Evolutionary conservation across 345 rosid genomes (phyloP).

Genomic region (Triadica sebifera): DNA sequence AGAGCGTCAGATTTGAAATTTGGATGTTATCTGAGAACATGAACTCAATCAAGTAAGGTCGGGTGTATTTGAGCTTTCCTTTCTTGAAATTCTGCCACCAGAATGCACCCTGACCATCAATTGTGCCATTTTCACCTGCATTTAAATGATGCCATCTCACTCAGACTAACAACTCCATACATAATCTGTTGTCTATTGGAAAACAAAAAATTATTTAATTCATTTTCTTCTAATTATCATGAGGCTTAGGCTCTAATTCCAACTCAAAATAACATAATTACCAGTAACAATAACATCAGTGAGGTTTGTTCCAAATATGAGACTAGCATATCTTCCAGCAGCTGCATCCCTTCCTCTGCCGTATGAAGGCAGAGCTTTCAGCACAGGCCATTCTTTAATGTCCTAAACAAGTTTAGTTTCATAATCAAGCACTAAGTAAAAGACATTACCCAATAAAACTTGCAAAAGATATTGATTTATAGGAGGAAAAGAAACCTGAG

Average conservation of each 20-base stretch:
- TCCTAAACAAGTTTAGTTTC: slow-evolving; percentile 36
- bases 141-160: neutral
- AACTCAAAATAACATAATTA: slow-evolving; percentile 12
- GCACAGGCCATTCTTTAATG: slow-evolving; percentile 58
- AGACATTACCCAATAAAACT: no score
- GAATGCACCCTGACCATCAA: slow-evolving; percentile 83
- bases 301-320: slow-evolving; percentile 80
- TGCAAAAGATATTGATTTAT: neutral
- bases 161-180: no score
- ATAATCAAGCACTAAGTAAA: neutral
- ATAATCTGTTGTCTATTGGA: neutral
- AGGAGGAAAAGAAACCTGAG: slow-evolving; percentile 45
- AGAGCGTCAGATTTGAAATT: slow-evolving; percentile 76
- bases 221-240: no score
- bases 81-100: slow-evolving; percentile 91
- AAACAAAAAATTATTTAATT: no score
- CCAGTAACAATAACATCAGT: slow-evolving; percentile 85
- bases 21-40: slow-evolving; percentile 66
- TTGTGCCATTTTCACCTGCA: slow-evolving; percentile 76
- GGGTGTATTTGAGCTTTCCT: slow-evolving; percentile 74
- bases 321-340: slow-evolving; percentile 77
- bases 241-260: no score
- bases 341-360: slow-evolving; percentile 94
- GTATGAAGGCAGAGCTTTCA: slow-evolving; percentile 80
- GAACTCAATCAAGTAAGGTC: slow-evolving; percentile 84